Evolutionary conservation across 257 asterid species (phyloP).

Genomic region (Salvia hispanica): DNA sequence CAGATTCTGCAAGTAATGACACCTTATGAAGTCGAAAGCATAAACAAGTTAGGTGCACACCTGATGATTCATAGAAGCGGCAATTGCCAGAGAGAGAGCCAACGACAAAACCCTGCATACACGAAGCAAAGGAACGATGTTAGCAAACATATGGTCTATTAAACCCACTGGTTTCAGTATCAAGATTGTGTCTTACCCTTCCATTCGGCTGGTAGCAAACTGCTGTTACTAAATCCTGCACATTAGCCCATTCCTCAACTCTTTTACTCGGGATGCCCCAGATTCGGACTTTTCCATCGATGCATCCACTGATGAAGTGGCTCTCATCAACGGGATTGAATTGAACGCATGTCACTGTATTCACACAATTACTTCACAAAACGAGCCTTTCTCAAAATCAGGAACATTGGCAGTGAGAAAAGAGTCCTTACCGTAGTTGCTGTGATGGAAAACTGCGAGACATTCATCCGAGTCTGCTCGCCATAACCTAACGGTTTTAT

Average conservation of each 20-base stretch:
- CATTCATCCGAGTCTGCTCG: slow-evolving; percentile 55
- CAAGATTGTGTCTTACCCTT: slow-evolving; percentile 43
- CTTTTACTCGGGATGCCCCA: slow-evolving; percentile 65
- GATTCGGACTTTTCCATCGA: slow-evolving; percentile 83
- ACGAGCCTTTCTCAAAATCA: background rate
- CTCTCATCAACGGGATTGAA: slow-evolving; percentile 79
- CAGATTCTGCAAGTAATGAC: background rate
- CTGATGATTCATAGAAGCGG: slow-evolving; percentile 63
- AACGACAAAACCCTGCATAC: slow-evolving; percentile 64
- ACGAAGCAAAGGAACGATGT: background rate
- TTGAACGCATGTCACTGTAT: slow-evolving; percentile 79
- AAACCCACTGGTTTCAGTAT: background rate
- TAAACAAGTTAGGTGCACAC: slow-evolving; percentile 29
- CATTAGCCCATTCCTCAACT: slow-evolving; percentile 73
- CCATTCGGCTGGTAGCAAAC: slow-evolving; percentile 80
- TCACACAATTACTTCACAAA: slow-evolving; percentile 10
- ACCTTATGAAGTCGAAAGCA: background rate
- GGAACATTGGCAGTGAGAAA: background rate
- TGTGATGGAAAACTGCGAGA: slow-evolving; percentile 66
- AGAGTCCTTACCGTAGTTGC: slow-evolving; percentile 56
- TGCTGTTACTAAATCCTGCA: slow-evolving; percentile 58
- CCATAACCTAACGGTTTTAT: slow-evolving; percentile 80
- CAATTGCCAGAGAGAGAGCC: slow-evolving; percentile 80
- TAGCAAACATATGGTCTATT: background rate
- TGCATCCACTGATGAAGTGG: slow-evolving; percentile 73